Evolutionary conservation across 2,329 filamentous ascomycete genomes (phyloP), one percentile per base, ranked within the genome.

Genomic region (Colletotrichum nymphaeae): DNA sequence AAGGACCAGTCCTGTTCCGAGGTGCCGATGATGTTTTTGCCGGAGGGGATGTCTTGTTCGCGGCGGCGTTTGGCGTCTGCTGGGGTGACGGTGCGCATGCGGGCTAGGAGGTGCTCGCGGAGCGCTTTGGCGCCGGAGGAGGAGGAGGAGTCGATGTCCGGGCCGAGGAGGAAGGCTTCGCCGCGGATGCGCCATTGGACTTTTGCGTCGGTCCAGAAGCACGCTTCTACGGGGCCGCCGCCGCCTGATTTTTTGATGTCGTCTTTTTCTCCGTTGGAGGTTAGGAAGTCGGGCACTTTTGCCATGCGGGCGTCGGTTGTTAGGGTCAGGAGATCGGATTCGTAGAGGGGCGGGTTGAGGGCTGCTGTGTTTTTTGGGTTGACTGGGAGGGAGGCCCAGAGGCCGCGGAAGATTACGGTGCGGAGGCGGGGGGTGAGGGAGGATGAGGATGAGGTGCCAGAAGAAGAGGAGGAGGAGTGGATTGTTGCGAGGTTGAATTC

Each of bases 231-330:
- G 3, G 89, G 87, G 1, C 91, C 91, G 52, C 94, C 91, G 46
- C 92, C 88, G 11, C 91, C 91, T 42, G 37, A 19, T 19, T 42
- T 42, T 1, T 19, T 7, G 14, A 5, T 0, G 14, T 16, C 6
- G 37, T 19, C 37, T 42, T 42, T 42, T 19, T 14, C 37, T 16
- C 35, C 35, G 58, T 49, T 58, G 86, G 64, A 86, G 6, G 83
- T 85, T 74, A 92, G 90, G 4, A 98, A 83, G 82, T 98, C 93
- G 3, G 86, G 85, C 0, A 93, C 87, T 86, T 98, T 98, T 73
- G 92, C 89, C 94, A 97, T 98, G 58, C 96, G 90, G 9, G 90
- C 90, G 81, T 98, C 97, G 0, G 95, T 98, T 1, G 96, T 98
- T 79, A 98, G 92, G 1, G 93, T 93, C 3, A 93, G 89, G 77